phyloP scores from a whole-genome alignment of 2,329 filamentous ascomycete genomes.

The Fusarium zealandicum region DNA sequence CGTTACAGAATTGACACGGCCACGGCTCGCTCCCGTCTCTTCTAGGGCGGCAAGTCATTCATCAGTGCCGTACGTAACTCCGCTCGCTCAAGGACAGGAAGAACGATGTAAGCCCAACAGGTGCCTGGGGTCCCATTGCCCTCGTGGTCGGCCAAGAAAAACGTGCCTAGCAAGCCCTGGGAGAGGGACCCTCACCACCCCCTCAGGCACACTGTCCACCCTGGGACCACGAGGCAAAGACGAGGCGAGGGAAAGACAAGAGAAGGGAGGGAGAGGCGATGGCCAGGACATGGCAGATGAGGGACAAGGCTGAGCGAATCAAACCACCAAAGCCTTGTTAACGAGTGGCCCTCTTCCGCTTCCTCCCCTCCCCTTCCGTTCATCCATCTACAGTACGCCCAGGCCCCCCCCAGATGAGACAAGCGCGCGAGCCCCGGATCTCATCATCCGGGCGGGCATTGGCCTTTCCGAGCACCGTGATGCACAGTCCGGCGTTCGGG shows the following conservation, averaged over 20 bases:
- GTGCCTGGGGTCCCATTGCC: constrained; percentile 14
- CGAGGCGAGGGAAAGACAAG: constrained; percentile 30
- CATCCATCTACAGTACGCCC: constrained; percentile 27
- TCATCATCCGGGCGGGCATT: constrained; percentile 31
- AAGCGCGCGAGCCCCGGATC: constrained; percentile 26
- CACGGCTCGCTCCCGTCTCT: constrained; percentile 11
- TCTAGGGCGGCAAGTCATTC: constrained; percentile 31
- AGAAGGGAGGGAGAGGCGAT: constrained; percentile 27
- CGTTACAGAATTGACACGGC: constrained; percentile 19
- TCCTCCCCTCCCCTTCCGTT: constrained; percentile 16
- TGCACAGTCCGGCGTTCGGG: constrained; percentile 15
- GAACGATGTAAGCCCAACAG: constrained; percentile 21
- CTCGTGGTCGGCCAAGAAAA: constrained; percentile 19
- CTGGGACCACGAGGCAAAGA: constrained; percentile 37
- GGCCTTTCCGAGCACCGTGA: constrained; percentile 25
- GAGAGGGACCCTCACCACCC: constrained; percentile 21
- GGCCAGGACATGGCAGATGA: constrained; percentile 20
- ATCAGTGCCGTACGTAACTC: constrained; percentile 19
- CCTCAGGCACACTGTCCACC: constrained; percentile 28
- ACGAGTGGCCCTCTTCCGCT: constrained; percentile 14
- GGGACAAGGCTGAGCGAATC: constrained; percentile 39
- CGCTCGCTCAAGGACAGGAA: constrained; percentile 18
- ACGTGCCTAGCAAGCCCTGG: constrained; percentile 13
- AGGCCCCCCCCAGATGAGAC: constrained; percentile 26
- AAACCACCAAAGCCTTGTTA: constrained; percentile 33